Conservation (phyloP, 441 rosid species). For the Jatropha multifida region DNA sequence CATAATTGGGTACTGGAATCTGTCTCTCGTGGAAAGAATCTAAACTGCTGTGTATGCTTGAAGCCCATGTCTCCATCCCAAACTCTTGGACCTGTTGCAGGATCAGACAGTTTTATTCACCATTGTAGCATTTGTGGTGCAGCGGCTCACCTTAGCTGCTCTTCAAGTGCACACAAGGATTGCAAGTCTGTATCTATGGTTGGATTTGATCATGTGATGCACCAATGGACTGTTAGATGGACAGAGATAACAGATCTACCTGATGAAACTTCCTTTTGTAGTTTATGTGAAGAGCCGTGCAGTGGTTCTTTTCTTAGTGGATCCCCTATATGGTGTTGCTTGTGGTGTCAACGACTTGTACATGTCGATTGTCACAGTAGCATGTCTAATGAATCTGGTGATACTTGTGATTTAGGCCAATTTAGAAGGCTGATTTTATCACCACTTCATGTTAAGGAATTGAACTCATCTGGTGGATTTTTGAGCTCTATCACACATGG, state of each 20-base stretch:
- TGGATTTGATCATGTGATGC: slow-evolving; percentile 72
- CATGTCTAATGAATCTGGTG: slow-evolving; percentile 77
- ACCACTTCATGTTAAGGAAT: slow-evolving; percentile 79
- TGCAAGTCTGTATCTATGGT: slow-evolving; percentile 89
- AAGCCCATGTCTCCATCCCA: slow-evolving; percentile 76
- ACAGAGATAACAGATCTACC: slow-evolving; percentile 80
- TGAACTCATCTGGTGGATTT: slow-evolving; percentile 68
- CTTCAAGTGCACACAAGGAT: slow-evolving; percentile 68
- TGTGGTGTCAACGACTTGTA: slow-evolving; percentile 96
- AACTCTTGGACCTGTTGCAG: slow-evolving; percentile 50
- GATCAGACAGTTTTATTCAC: slow-evolving; percentile 60
- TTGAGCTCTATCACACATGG: slow-evolving; percentile 94
- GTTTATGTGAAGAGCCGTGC: slow-evolving; percentile 90
- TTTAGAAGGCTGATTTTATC: slow-evolving; percentile 81
- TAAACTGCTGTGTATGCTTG: slow-evolving; percentile 87
- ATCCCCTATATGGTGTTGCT: slow-evolving; percentile 98
- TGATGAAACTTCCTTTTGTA: slow-evolving; percentile 76
- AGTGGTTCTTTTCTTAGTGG: slow-evolving; percentile 93
- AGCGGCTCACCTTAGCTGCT: slow-evolving; percentile 76
- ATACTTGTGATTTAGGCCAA: slow-evolving; percentile 82
- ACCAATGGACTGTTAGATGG: slow-evolving; percentile 97
- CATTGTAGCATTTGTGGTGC: slow-evolving; percentile 80
- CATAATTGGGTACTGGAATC: slow-evolving; percentile 75
- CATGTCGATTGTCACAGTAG: slow-evolving; percentile 89
- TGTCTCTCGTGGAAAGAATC: slow-evolving; percentile 69